Base-by-base conservation (phyloP, 345 rosid species). In the Brassica juncea region DNA sequence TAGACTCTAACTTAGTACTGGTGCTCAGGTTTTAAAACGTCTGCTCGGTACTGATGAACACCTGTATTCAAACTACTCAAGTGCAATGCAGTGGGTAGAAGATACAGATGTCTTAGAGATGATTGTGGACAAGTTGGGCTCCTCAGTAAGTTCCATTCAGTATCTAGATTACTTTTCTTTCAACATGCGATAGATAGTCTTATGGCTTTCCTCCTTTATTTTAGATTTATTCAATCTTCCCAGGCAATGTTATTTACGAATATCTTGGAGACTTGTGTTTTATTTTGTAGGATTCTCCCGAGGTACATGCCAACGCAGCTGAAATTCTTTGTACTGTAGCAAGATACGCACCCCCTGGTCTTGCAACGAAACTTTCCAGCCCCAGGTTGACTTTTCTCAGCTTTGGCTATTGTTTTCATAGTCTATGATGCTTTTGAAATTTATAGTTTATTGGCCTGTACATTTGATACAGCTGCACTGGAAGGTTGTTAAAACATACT, bases 221-320 rank as follows among this genome's bases (percentile, higher is more conserved):
- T 74, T n/a, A 19, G 25, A 65, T 28, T 71, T 64, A 1, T 57
- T 57, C 12, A 7, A 21, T 57, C 39, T 32, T 72, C 35, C 28
- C 57, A 75, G 44, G 35, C 54, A 16, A 61, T 68, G 61, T 66
- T 54, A 42, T 6, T 25, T 57, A 66, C 27, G 58, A 34, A 75
- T 65, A 67, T 72, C 69, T 68, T 31, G 47, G 8, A 60, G 62
- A 47, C 28, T 66, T 65, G 7, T 57, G 4, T 63, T 68, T 49
- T 62, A 60, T 27, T 61, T 66, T 75, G 15, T 87, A 94, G 98
- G 93, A 91, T 69, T 89, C 80, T 67, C 94, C 98, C 15, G 94
- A 94, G 85, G 98, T 92, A 77, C 98, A 94, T 88, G 89, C 94
- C 73, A 94, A 94, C 83, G 87, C 94, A 42, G 98, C 98, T 77